phyloP scores from a whole-genome alignment of 768 basidiomycete species.

The Hirschioporus abietinus region DNA sequence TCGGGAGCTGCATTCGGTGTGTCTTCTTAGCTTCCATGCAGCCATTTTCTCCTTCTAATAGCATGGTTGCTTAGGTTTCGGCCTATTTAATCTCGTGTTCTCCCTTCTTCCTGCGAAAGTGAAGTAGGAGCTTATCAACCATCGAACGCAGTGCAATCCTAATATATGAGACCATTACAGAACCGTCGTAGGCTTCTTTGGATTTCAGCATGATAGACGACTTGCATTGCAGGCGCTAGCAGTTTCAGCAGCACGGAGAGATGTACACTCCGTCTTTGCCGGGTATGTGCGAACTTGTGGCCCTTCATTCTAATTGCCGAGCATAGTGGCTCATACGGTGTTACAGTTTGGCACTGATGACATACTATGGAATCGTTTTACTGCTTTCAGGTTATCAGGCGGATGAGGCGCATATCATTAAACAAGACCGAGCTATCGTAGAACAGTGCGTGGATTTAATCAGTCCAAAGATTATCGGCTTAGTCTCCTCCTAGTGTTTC shows the following conservation, averaged over 20 bases:
- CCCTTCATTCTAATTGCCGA: background rate
- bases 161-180: slow-evolving; percentile 27
- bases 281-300: slow-evolving; percentile 40
- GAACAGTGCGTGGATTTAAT: slow-evolving; percentile 41
- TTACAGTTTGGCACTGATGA: slow-evolving; percentile 60
- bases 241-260: slow-evolving; percentile 58
- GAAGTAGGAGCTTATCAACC: slow-evolving; percentile 37
- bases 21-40: slow-evolving; percentile 14
- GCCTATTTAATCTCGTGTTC: slow-evolving; percentile 76
- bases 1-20: slow-evolving; percentile 75
- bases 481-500: slow-evolving; percentile 36
- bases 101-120: slow-evolving; percentile 68
- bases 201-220: slow-evolving; percentile 67
- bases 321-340: background rate
- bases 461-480: background rate
- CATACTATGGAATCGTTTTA: slow-evolving; percentile 68
- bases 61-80: slow-evolving; percentile 34
- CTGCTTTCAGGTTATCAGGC: slow-evolving; percentile 73
- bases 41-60: background rate
- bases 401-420: slow-evolving; percentile 57
- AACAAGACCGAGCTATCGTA: slow-evolving; percentile 59
- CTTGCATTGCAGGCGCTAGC: slow-evolving; percentile 65
- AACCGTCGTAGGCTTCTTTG: slow-evolving; percentile 67
- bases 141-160: background rate
- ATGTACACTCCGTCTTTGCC: slow-evolving; percentile 73